Conservation (phyloP, 2,329 filamentous ascomycete species). For the Penicillium sp. region DNA sequence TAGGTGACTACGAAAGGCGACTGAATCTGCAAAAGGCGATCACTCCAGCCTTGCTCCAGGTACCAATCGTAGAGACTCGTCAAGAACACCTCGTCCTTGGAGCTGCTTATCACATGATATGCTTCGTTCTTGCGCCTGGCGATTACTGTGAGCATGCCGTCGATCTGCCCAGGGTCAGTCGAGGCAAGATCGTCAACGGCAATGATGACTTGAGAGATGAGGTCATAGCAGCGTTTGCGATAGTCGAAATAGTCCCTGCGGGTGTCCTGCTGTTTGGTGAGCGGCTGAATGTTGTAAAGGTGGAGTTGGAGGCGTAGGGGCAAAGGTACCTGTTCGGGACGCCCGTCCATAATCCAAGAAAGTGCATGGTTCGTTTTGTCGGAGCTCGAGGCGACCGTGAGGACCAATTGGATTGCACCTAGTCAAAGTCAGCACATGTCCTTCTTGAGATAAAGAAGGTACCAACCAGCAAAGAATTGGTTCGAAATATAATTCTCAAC, state of each 20-base stretch:
- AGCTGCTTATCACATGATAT: constrained; percentile 81
- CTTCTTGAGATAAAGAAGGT: constrained; percentile 13
- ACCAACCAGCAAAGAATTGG: constrained; percentile 72
- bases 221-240: constrained; percentile 72
- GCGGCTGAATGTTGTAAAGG: constrained; percentile 4
- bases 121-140: constrained; percentile 79
- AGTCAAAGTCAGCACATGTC: constrained; percentile 13
- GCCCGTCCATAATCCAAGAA: constrained; percentile 80
- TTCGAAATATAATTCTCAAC: constrained; percentile 72
- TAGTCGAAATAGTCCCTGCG: constrained; percentile 62
- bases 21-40: constrained; percentile 76
- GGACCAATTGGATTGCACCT: constrained; percentile 76
- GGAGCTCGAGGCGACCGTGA: constrained; percentile 74
- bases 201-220: constrained; percentile 77
- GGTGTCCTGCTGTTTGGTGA: constrained; percentile 49
- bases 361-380: constrained; percentile 83
- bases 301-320: neutral
- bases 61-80: constrained; percentile 99
- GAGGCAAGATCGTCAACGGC: constrained; percentile 67
- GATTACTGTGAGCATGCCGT: constrained; percentile 69
- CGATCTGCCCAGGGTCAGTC: constrained; percentile 64
- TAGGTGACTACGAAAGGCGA: constrained; percentile 84
- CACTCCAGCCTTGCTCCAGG: constrained; percentile 72
- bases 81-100: constrained; percentile 88
- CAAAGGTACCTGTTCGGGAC: constrained; percentile 51